Conservation (phyloP, 768 basidiomycete species). For the Candolleomyces efflorescens region DNA sequence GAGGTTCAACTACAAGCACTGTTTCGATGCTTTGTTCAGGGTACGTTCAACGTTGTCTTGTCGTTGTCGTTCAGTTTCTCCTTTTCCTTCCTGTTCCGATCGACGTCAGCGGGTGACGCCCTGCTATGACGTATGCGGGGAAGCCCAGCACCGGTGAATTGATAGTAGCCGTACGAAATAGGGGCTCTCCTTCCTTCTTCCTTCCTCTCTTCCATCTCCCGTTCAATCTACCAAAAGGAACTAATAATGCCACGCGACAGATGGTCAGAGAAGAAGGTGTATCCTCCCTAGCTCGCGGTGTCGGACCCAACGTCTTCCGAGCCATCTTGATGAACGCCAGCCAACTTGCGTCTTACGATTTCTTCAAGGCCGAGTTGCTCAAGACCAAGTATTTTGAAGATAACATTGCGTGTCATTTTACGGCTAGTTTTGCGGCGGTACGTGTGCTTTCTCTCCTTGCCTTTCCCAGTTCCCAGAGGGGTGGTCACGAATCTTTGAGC, state of each 20-base stretch:
- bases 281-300: slow-evolving; percentile 71
- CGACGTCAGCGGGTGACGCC: neutral
- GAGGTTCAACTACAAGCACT: slow-evolving; percentile 87
- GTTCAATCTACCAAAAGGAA: no score
- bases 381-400: slow-evolving; percentile 71
- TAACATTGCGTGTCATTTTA: slow-evolving; percentile 79
- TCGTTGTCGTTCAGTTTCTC: no score
- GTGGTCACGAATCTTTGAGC: no score
- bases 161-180: neutral
- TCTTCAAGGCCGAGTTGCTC: slow-evolving; percentile 82
- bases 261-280: slow-evolving; percentile 87
- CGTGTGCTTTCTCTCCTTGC: slow-evolving; percentile 21
- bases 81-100: no score
- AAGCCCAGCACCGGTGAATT: neutral
- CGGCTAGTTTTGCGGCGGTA: slow-evolving; percentile 84
- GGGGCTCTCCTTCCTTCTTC: neutral
- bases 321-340: slow-evolving; percentile 88
- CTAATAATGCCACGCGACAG: no score
- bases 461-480: no score
- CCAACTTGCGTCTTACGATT: slow-evolving; percentile 93
- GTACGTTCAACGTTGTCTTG: no score
- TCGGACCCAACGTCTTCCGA: slow-evolving; percentile 82
- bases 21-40: slow-evolving; percentile 81
- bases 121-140: slow-evolving; percentile 12
- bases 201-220: no score